Percentiles rank a stretch among this genome's conserved stretches.
phyloP scores from a whole-genome alignment of 352 stramenopile species.

The Elongisporangium anandrum region DNA sequence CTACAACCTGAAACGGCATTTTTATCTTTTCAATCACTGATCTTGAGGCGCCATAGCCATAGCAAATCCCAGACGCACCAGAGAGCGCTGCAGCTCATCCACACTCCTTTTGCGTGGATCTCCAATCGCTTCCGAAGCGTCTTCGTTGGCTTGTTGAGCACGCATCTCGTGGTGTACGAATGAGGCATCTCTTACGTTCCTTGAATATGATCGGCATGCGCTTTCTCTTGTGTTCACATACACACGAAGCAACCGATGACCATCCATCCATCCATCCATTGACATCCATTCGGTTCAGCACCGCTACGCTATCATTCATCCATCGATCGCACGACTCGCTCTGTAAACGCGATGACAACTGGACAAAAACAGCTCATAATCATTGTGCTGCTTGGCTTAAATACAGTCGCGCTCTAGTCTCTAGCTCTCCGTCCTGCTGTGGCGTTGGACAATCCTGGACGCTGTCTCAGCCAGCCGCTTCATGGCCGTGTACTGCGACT shows the following conservation, averaged over 20 bases:
- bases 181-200: not conserved
- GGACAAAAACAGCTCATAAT: no score
- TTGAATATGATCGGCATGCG: not conserved
- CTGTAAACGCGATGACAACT: not conserved
- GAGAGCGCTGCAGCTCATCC: no score
- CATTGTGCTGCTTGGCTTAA: not conserved
- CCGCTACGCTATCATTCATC: no score
- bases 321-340: no score
- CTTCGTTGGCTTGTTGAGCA: not conserved
- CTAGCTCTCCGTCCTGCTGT: not conserved
- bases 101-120: not conserved
- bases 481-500: slow-evolving; percentile 40
- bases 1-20: not conserved
- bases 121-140: not conserved
- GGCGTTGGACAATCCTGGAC: slow-evolving; percentile 19
- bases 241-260: not conserved
- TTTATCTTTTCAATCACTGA: no score
- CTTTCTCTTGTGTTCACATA: not conserved
- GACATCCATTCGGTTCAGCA: not conserved
- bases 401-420: not conserved
- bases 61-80: no score
- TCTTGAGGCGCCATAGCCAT: no score
- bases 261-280: not conserved
- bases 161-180: not conserved
- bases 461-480: slow-evolving; percentile 36